Conservation (phyloP, 257 asterid species). For the Euphrasia confusa region DNA sequence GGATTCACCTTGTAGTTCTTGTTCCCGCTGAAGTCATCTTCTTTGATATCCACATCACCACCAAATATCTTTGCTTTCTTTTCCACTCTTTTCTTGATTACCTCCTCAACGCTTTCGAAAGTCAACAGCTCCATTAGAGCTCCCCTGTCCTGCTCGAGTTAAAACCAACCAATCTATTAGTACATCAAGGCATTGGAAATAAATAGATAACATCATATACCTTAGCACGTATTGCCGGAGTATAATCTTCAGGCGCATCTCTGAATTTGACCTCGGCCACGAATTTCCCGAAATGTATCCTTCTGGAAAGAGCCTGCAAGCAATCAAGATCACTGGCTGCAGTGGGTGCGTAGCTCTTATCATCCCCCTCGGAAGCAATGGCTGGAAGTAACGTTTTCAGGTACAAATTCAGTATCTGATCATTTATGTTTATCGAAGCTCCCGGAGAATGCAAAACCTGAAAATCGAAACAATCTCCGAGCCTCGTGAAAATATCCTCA, state of each 20-base stretch:
- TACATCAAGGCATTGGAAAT: neutral
- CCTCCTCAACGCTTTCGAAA: conserved; percentile 66
- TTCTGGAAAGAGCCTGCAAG: conserved; percentile 83
- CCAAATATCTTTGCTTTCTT: conserved; percentile 70
- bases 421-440: conserved; percentile 58
- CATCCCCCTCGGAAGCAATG: conserved; percentile 44
- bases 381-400: conserved; percentile 51
- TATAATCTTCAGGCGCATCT: conserved; percentile 54
- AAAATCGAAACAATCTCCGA: neutral
- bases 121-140: conserved; percentile 69
- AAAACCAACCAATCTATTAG: too few species aligned
- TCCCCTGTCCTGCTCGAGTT: conserved; percentile 57
- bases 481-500: neutral
- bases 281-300: conserved; percentile 84
- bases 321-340: conserved; percentile 62
- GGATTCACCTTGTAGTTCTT: conserved; percentile 59
- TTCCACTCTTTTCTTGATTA: conserved; percentile 66
- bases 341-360: conserved; percentile 44
- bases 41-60: conserved; percentile 40
- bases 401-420: conserved; percentile 53
- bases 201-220: conserved; percentile 22
- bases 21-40: conserved; percentile 17
- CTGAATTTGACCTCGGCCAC: conserved; percentile 88
- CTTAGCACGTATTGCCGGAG: conserved; percentile 65
- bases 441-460: conserved; percentile 69